Base-by-base conservation (phyloP, 352 stramenopile species). In the Phytophthora kernoviae region DNA sequence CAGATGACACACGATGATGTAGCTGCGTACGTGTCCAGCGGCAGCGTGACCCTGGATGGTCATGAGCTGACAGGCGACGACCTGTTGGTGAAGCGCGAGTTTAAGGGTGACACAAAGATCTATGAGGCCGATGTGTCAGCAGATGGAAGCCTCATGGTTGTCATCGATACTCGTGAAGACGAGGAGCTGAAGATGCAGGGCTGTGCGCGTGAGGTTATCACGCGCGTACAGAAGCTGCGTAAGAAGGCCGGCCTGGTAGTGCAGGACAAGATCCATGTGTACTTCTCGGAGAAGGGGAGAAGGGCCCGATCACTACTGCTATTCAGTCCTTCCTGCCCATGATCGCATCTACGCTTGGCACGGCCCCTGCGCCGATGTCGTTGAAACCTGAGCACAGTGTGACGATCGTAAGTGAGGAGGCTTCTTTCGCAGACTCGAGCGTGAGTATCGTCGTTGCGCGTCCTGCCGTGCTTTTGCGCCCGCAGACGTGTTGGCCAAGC, bases 161-260 rank as follows among this genome's bases (percentile, higher is more conserved):
- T 97, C 30, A 88, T 99, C 47, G 96, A 99, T 73, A 98, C 87
- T 22, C 93, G 90, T 26, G 87, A 98, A 69, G 96, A 99, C 72
- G 93, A 99, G 57, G 79, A 97, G 55, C 93, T 99, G 12, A 91
- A 98, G 51, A 81, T 87, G 55, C 87, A 98, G 56, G 96, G 95
- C 46, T 91, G 88, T 56, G 91, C 97, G 2, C 93, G 98, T 59
- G 96, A 99, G 69, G 85, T 99, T 44, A 97, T 99, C 58, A 99
- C 97, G 64, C 90, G 93, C 36, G 96, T 99, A 64, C 98, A 99
- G 74, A 99, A 99, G 77, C 79, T 99, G 47, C 86, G 98, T 34
- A 99, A 99, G 80, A 94, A 90, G 65, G 90, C 95, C 12, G 96
- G 96, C 5, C 79, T 99, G 5, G 90, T 97, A 50, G 72, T 98